These are phyloP conservation scores for Aspergillus tubingensis DNA, from an alignment of 2,329 filamentous ascomycete genomes.

Conservation along the genomic window DNA sequence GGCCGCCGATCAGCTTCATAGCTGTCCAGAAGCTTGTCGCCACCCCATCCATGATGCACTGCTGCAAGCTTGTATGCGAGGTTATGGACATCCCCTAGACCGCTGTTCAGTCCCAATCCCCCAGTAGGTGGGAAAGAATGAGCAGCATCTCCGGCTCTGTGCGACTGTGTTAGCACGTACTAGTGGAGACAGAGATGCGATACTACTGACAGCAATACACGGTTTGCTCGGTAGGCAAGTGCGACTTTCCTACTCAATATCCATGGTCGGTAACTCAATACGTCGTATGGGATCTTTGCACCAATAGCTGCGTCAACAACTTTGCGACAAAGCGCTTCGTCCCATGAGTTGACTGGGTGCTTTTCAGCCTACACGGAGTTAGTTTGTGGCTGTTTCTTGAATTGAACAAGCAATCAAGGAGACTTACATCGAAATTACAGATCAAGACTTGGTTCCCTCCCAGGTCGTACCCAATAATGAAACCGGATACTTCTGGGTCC, in stretches of 20 bases:
- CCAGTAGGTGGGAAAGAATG: slow-evolving; percentile 57
- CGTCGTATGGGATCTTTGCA: slow-evolving; percentile 34
- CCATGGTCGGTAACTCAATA: slow-evolving; percentile 47
- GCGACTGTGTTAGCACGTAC: not conserved
- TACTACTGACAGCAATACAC: slow-evolving; percentile 42
- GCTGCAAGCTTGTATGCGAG: slow-evolving; percentile 47
- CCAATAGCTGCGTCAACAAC: slow-evolving; percentile 33
- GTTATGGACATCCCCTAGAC: slow-evolving; percentile 54
- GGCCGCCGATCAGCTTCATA: slow-evolving; percentile 44
- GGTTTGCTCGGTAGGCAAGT: slow-evolving; percentile 37
- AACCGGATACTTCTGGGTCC: slow-evolving; percentile 46
- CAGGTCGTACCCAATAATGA: slow-evolving; percentile 49
- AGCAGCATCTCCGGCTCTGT: slow-evolving; percentile 54
- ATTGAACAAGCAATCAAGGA: not conserved
- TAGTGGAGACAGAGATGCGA: not conserved
- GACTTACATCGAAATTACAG: slow-evolving; percentile 47
- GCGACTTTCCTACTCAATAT: slow-evolving; percentile 46
- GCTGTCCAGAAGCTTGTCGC: slow-evolving; percentile 34
- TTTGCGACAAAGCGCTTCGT: slow-evolving; percentile 36
- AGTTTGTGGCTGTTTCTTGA: not conserved
- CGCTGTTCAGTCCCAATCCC: slow-evolving; percentile 58
- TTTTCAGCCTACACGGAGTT: slow-evolving; percentile 29
- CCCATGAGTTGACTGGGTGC: slow-evolving; percentile 40
- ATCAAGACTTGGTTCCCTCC: slow-evolving; percentile 47
- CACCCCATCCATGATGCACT: slow-evolving; percentile 35